These are phyloP conservation scores for Haplographium delicatum DNA, from an alignment of 495 filamentous ascomycete genomes.

Conservation along the genomic window DNA sequence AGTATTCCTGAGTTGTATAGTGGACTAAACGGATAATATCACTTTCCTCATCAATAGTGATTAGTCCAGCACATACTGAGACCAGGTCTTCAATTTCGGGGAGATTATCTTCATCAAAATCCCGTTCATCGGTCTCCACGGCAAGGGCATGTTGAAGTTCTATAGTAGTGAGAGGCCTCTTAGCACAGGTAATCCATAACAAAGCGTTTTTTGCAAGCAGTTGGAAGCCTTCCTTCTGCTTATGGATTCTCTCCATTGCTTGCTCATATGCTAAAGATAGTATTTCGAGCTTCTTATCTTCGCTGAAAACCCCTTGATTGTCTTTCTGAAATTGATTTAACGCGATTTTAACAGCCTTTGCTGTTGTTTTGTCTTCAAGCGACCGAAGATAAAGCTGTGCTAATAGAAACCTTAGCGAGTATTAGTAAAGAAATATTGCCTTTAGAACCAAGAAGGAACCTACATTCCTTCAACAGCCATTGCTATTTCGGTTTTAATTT, in stretches of 20 bases:
- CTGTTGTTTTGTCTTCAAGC: constrained; percentile 10
- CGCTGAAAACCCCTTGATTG: not conserved
- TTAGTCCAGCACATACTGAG: constrained; percentile 47
- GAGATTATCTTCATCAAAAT: constrained; percentile 31
- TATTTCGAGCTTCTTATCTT: constrained; percentile 7
- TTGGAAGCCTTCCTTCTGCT: constrained; percentile 25
- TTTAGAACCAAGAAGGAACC: not conserved
- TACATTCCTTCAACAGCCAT: constrained; percentile 10
- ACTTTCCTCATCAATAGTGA: constrained; percentile 44
- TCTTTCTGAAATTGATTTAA: constrained; percentile 1
- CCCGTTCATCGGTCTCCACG: constrained; percentile 16
- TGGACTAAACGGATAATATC: constrained; percentile 48
- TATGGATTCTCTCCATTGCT: constrained; percentile 20
- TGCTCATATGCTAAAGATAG: constrained; percentile 17
- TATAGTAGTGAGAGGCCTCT: constrained; percentile 15
- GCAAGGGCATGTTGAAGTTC: constrained; percentile 20
- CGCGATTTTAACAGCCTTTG: constrained; percentile 10
- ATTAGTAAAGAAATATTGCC: constrained; percentile 2
- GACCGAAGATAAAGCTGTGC: constrained; percentile 20
- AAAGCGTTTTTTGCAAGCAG: constrained; percentile 12
- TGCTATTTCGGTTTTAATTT: constrained; percentile 2
- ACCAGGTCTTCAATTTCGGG: constrained; percentile 29
- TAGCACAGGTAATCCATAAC: constrained; percentile 21
- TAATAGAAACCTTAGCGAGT: constrained; percentile 16
- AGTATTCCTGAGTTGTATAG: constrained; percentile 51